Evolutionary conservation across 352 stramenopile species (phyloP), one percentile per base, ranked within the genome.

Genomic region (Globisporangium paddicum): DNA sequence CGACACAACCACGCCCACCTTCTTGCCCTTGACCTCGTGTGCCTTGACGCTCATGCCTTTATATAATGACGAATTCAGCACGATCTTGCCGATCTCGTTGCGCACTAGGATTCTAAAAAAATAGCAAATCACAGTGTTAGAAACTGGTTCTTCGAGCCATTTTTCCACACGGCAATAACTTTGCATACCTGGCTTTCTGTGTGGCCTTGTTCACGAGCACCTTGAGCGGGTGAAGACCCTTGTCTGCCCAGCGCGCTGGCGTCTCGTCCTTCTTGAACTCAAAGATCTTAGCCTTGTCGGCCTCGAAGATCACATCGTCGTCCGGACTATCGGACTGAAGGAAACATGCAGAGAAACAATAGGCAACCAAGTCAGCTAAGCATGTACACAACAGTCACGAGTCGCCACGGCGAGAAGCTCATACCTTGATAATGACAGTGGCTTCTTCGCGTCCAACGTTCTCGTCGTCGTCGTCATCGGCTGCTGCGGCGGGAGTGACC

Each of bases 181-280:
- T 2, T 38, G 6, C 64, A 54, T 71, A 89, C 79, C 79, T 65
- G 14, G 69, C 73, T 48, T 74, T 81, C 62, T 87, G 87, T n/a
- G 72, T 85, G 19, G 69, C 61, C 60, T 93, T 92, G 73, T 81
- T 86, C 11, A 89, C 66, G 0, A 95, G 77, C 23, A 95, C 69
- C 59, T 93, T 82, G 52, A 95, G 73, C 28, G 83, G 81, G 51
- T 95, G 83, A 45, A 82, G 69, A 0, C 86, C 83, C 65, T 93
- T 93, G 76, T 95, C 84, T 10, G 84, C 86, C 86, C 86, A 95
- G 30, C 81, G 82, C 68, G n/a, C n/a, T n/a, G n/a, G n/a, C n/a
- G 91, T 95, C 60, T 93, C 86, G 63, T 89, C 79, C 53, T 89
- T 92, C 63, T 90, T 93, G 62, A 93, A 93, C 66, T 93, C 83